Base-by-base conservation (phyloP, 768 basidiomycete genomes). In the Boletales sp. region DNA sequence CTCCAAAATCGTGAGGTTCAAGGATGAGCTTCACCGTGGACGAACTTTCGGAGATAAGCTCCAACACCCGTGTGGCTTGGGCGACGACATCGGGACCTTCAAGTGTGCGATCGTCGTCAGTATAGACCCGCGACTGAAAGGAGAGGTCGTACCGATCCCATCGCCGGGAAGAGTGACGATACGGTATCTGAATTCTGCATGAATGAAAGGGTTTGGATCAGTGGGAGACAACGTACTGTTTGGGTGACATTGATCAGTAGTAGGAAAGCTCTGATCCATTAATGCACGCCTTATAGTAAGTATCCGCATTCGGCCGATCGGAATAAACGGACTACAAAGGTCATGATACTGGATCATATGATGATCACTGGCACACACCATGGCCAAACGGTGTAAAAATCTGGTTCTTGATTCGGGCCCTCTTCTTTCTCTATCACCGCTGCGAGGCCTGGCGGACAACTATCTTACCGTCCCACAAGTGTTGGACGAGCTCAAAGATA, bases 321-420 rank as follows among this genome's bases (percentile, higher is more conserved):
- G 36, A 17, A 17, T 17, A 17, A 37, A 17, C n/a, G n/a, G 36
- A 8, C 11, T n/a, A 34, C 34, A 34, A 12, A 15, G 15, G 13
- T 34, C 34, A 8, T 15, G 34, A 34, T 34, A 7, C 34, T 1
- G 7, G 34, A 34, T 34, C 34, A 34, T 3, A 13, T 33, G 13
- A 31, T 8, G 48, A 41, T n/a, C 43, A 15, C 25, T 43, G n/a
- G n/a, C n/a, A n/a, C n/a, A n/a, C n/a, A n/a, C n/a, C 54, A 69
- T 70, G 67, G 21, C 63, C 12, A 74, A 75, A 13, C 78, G 75
- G 49, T 90, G 87, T 70, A 86, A 81, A 65, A 82, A 81, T 54
- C 80, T 98, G 13, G 86, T 98, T 8, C 83, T 98, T 43, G 95
- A 98, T 79, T 87, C 95, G 1, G 94, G 93, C 2, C 94, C 95